phyloP scores from a whole-genome alignment of 176 grass and related monocot species.

The Rhynchospora pubera region DNA sequence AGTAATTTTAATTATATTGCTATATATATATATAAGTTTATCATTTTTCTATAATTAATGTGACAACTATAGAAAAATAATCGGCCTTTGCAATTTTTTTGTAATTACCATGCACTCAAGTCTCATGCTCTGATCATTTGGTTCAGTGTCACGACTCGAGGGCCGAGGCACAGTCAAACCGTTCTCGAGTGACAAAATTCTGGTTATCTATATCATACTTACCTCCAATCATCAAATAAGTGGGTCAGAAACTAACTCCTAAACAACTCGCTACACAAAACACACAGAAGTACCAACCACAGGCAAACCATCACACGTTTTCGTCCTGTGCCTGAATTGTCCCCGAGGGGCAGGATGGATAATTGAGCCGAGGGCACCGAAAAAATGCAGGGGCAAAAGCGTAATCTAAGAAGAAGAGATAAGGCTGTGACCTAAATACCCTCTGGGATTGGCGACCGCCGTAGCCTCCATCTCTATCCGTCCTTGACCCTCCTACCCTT shows the following conservation, averaged over 20 bases:
- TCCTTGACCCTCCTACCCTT: background rate
- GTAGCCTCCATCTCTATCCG: constrained; percentile 1
- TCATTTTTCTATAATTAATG: too few species aligned
- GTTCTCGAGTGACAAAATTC: background rate
- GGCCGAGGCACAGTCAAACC: background rate
- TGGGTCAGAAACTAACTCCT: background rate
- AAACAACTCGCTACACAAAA: background rate
- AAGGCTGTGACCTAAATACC: constrained; percentile 57
- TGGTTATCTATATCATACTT: background rate
- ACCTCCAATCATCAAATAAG: background rate
- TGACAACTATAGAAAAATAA: too few species aligned
- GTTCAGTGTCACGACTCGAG: too few species aligned
- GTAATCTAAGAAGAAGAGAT: constrained; percentile 27
- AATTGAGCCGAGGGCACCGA: constrained; percentile 20
- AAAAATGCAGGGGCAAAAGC: constrained; percentile 24
- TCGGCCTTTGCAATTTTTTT: too few species aligned
- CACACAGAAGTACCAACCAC: background rate
- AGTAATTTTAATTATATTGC: too few species aligned
- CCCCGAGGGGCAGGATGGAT: constrained; percentile 27
- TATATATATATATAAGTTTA: too few species aligned
- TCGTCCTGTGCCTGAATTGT: background rate
- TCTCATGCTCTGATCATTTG: too few species aligned
- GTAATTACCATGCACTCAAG: too few species aligned
- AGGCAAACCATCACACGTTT: background rate
- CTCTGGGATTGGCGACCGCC: constrained; percentile 21